Conservation (phyloP, 257 asterid genomes). For the Voacanga thouarsii region DNA sequence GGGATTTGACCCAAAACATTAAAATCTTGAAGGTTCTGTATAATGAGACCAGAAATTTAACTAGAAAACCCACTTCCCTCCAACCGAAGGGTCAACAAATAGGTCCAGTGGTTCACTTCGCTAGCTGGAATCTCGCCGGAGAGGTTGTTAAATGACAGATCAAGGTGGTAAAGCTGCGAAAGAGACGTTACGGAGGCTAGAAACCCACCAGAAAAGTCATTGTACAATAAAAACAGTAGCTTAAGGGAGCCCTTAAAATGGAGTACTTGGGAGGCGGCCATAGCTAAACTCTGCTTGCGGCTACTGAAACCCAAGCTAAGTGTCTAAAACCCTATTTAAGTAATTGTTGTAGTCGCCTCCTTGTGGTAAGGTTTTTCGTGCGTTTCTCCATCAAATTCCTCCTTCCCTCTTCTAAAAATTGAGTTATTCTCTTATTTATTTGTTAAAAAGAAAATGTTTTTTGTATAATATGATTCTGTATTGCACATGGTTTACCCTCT, state of each 20-base stretch:
- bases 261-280: not conserved
- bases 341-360: not conserved
- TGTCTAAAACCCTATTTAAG: not conserved
- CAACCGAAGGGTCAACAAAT: conserved; percentile 56
- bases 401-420: not conserved
- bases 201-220: conserved; percentile 60
- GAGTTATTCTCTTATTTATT: not conserved
- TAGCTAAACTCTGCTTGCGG: not conserved
- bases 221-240: conserved; percentile 57
- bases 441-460: too few relatives aligned
- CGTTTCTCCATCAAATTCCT: not conserved
- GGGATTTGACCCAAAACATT: conserved; percentile 70
- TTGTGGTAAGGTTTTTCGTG: not conserved
- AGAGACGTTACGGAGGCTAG: conserved; percentile 41
- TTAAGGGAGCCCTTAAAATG: conserved; percentile 18
- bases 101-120: conserved; percentile 38
- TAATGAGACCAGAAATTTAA: conserved; percentile 35
- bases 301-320: not conserved
- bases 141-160: conserved; percentile 64
- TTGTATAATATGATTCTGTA: too few relatives aligned
- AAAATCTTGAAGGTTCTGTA: conserved; percentile 62
- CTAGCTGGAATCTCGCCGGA: conserved; percentile 50
- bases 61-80: conserved; percentile 66
- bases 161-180: conserved; percentile 59
- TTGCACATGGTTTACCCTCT: too few relatives aligned